Evolutionary conservation across 495 filamentous ascomycete species (phyloP).

Genomic region (Penicillium coffeae): DNA sequence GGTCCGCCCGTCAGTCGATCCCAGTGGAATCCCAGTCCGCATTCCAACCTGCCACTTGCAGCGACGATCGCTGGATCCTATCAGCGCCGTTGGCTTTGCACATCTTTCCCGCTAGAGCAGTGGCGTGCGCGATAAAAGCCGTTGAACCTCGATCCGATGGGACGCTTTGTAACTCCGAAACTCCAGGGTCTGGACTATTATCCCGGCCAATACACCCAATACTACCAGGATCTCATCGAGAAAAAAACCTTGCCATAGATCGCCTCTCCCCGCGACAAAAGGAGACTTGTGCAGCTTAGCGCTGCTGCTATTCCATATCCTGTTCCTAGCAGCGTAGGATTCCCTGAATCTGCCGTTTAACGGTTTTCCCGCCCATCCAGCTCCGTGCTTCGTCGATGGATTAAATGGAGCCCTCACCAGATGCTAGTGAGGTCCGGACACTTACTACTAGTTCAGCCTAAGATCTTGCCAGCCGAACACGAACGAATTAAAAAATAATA

Average conservation of each 20-base stretch:
- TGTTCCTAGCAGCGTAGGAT: too few relatives aligned
- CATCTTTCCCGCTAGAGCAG: neutral
- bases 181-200: too few relatives aligned
- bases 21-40: conserved; percentile 10
- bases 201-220: neutral
- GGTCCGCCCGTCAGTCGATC: conserved; percentile 11
- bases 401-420: too few relatives aligned
- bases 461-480: neutral
- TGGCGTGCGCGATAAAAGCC: neutral
- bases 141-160: neutral
- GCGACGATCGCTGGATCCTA: conserved; percentile 8
- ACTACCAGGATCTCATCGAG: neutral
- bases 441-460: neutral
- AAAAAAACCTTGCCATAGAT: too few relatives aligned
- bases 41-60: conserved; percentile 13
- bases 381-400: too few relatives aligned
- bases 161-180: neutral
- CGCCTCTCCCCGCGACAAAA: too few relatives aligned
- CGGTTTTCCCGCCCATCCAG: too few relatives aligned
- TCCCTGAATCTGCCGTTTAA: too few relatives aligned
- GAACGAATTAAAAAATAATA: conserved; percentile 5
- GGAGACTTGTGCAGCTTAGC: too few relatives aligned
- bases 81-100: neutral
- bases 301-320: too few relatives aligned
- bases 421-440: too few relatives aligned